These are phyloP conservation scores for Coniochaeta prunicola DNA, from an alignment of 2,329 filamentous ascomycete species.

Conservation along the genomic window DNA sequence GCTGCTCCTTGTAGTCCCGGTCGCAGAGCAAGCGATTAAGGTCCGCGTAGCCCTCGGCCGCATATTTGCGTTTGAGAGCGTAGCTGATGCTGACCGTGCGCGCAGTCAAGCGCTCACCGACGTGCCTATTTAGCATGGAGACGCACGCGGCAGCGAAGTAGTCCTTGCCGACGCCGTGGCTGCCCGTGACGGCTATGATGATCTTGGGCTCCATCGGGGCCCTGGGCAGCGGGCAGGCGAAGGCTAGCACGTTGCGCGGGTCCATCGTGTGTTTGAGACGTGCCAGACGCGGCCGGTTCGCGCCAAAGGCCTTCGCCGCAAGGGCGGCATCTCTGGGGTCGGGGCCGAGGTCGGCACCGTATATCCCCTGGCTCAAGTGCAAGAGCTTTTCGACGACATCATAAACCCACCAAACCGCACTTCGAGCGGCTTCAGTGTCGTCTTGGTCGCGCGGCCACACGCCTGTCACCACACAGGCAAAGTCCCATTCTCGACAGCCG, in stretches of 20 bases:
- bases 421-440: conserved; percentile 28
- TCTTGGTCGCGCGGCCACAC: conserved; percentile 52
- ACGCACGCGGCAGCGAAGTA: conserved; percentile 48
- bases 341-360: conserved; percentile 55
- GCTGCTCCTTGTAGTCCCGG: conserved; percentile 55
- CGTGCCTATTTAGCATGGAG: conserved; percentile 23
- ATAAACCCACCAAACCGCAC: conserved; percentile 49
- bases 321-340: conserved; percentile 49
- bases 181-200: conserved; percentile 50
- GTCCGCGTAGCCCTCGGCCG: conserved; percentile 38
- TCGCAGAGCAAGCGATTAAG: conserved; percentile 39
- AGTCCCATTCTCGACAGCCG: conserved; percentile 57
- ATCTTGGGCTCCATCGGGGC: conserved; percentile 30
- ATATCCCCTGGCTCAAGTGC: conserved; percentile 42
- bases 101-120: conserved; percentile 22
- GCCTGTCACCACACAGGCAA: conserved; percentile 56
- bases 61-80: conserved; percentile 49
- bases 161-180: conserved; percentile 52
- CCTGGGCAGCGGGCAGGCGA: conserved; percentile 46
- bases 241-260: conserved; percentile 42
- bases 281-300: conserved; percentile 40
- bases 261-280: conserved; percentile 43
- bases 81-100: conserved; percentile 49
- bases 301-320: conserved; percentile 48
- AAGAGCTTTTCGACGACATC: conserved; percentile 36